Conservation (phyloP, 106 monocot genomes). For the Allium cepa region DNA sequence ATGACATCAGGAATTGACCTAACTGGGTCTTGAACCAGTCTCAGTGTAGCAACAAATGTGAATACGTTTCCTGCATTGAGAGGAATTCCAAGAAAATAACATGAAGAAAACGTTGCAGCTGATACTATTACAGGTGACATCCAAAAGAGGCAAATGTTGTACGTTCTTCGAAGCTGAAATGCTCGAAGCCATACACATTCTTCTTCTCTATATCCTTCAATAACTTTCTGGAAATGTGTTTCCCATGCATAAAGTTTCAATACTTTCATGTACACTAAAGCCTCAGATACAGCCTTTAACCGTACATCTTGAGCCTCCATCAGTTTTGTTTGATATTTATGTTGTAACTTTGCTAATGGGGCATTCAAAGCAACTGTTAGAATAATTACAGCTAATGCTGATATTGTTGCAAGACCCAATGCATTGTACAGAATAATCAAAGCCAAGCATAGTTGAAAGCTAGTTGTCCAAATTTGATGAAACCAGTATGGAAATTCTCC, state of each 20-base stretch:
- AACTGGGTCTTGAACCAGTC: slow-evolving; percentile 90
- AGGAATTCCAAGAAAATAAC: slow-evolving; percentile 74
- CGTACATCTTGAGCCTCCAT: slow-evolving; percentile 84
- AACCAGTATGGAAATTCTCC: slow-evolving; percentile 93
- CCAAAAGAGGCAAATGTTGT: slow-evolving; percentile 83
- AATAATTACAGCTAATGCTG: slow-evolving; percentile 65
- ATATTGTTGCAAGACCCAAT: slow-evolving; percentile 77
- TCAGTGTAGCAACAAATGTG: slow-evolving; percentile 91
- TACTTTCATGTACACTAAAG: slow-evolving; percentile 88
- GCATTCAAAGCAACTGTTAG: slow-evolving; percentile 76
- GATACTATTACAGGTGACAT: slow-evolving; percentile 76
- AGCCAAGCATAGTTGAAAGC: slow-evolving; percentile 73
- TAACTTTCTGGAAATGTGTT: slow-evolving; percentile 56
- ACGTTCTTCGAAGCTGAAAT: slow-evolving; percentile 64
- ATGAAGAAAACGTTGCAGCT: slow-evolving; percentile 67
- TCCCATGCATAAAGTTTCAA: slow-evolving; percentile 99
- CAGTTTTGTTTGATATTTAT: slow-evolving; percentile 73
- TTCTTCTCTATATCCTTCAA: slow-evolving; percentile 50
- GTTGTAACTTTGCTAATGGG: slow-evolving; percentile 80
- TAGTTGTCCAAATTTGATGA: slow-evolving; percentile 91
- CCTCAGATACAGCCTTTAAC: slow-evolving; percentile 86
- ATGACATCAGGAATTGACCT: slow-evolving; percentile 83
- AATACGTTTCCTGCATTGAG: slow-evolving; percentile 83
- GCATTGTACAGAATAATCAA: slow-evolving; percentile 73
- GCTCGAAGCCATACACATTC: slow-evolving; percentile 72